phyloP scores from a whole-genome alignment of 148 eudicot genomes.

The Vaccinium vitisidaea region DNA sequence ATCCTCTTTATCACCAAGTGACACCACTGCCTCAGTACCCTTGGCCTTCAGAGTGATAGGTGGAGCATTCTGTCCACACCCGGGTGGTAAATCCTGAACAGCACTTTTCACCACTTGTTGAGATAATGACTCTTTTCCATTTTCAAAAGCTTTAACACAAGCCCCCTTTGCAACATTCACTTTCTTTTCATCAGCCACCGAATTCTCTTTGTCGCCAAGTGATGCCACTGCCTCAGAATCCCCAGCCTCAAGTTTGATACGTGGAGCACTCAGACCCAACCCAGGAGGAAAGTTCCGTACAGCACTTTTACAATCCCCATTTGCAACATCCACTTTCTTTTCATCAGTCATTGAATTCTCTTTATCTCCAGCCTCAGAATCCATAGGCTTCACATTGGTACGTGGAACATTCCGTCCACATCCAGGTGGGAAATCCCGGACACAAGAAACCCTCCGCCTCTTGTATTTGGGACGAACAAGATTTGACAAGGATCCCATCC shows the following conservation, averaged over 20 bases:
- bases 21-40: constrained; percentile 10
- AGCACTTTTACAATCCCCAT: constrained; percentile 28
- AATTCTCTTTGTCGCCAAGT: constrained; percentile 7
- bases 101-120: constrained; percentile 23
- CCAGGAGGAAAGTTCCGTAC: constrained; percentile 71
- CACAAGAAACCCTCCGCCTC: constrained; percentile 47
- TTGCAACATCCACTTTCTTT: neutral
- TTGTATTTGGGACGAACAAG: constrained; percentile 44
- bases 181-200: constrained; percentile 8
- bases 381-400: neutral
- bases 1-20: constrained; percentile 9
- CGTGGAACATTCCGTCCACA: constrained; percentile 56
- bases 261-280: constrained; percentile 53
- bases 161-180: constrained; percentile 19
- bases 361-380: neutral
- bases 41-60: constrained; percentile 5
- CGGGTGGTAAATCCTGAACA: constrained; percentile 63
- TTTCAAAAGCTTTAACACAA: constrained; percentile 21
- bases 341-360: neutral
- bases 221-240: constrained; percentile 15
- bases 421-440: constrained; percentile 69
- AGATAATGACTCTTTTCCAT: constrained; percentile 18
- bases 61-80: constrained; percentile 57
- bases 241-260: constrained; percentile 10
- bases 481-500: constrained; percentile 34